Evolutionary conservation across 805 yeast genomes (phyloP), one percentile per base, ranked within the genome.

Genomic region (Nakazawaea laoshanensis): DNA sequence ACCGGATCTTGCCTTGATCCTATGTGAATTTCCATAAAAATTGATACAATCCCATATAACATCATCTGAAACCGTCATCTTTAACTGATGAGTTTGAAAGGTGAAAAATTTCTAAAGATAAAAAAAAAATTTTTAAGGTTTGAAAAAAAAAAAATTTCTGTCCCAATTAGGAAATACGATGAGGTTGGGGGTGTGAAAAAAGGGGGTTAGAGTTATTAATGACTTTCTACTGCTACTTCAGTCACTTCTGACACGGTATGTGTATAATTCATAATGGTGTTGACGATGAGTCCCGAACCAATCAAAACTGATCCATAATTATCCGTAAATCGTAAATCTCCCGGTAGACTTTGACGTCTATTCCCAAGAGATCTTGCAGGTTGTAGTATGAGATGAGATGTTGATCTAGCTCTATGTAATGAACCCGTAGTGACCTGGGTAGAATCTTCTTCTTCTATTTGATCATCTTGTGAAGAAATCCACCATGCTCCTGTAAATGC

Each of bases 41-140:
- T 88, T 87, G 47, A 92, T 85, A 40, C 89, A 92, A 64, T 85
- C 94, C 99, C 99, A 92, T 50, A 92, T 85, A 45, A 92, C 79
- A 72, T 89, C 81, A 64, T 37, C 38, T 15, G 38, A 35, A 13
- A 35, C 34, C 7, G 24, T 30, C 34, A 30, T 28, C 29, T 19
- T 29, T 12, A 10, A 7, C 22, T 10, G 22, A 20, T 20, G 9
- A 20, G 10, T 20, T 23, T 23, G 12, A 23, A 13, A 11, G 13
- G 16, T 29, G 4, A 18, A 9, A 4, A 5, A 18, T 7, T 27
- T 4, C 20, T 30, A 23, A 4, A 24, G 17, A 15, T 23, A 22
- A 22, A 9, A 18, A 19, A 19, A 24, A 17, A 17, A 18, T 17
- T 14, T 23, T 22, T 10, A n/a, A n/a, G n/a, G n/a, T n/a, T 17